Evolutionary conservation across 208 protist species (phyloP).

Genomic region (Leishmania tarentolae): DNA sequence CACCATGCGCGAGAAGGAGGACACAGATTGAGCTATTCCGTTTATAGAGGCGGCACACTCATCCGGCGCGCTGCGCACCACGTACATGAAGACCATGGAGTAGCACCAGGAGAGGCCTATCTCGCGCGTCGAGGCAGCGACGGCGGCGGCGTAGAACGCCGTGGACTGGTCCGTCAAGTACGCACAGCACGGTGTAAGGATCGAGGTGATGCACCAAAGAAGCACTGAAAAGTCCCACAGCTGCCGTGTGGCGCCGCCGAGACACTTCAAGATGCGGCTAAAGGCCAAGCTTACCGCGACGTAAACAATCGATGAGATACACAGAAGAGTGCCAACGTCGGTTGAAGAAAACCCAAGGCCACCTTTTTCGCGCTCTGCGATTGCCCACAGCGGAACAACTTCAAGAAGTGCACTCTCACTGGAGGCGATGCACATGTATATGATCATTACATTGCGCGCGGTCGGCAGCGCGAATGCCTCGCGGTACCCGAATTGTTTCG

Average conservation of each 20-base stretch:
- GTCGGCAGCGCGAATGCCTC: constrained; percentile 40
- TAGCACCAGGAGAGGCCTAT: constrained; percentile 61
- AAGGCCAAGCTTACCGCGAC: constrained; percentile 57
- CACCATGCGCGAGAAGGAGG: constrained; percentile 47
- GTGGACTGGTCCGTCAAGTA: constrained; percentile 23
- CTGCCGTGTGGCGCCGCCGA: constrained; percentile 26
- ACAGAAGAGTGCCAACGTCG: constrained; percentile 53
- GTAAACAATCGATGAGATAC: constrained; percentile 47
- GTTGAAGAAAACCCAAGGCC: constrained; percentile 41
- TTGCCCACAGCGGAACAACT: constrained; percentile 62
- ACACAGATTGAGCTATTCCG: constrained; percentile 63
- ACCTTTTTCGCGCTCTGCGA: constrained; percentile 46
- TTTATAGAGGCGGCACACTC: constrained; percentile 54
- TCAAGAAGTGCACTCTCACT: constrained; percentile 56
- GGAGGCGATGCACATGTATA: constrained; percentile 66
- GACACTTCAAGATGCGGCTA: constrained; percentile 19
- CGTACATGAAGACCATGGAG: constrained; percentile 62
- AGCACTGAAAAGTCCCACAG: constrained; percentile 35
- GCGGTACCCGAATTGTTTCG: constrained; percentile 50
- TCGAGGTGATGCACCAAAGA: constrained; percentile 30
- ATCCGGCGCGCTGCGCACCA: constrained; percentile 59
- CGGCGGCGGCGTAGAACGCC: constrained; percentile 31
- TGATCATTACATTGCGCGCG: constrained; percentile 46
- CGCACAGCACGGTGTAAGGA: constrained; percentile 34
- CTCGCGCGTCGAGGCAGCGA: constrained; percentile 40